phyloP scores from a whole-genome alignment of 169 alveolate genomes.

The Cryptosporidium baileyi region DNA sequence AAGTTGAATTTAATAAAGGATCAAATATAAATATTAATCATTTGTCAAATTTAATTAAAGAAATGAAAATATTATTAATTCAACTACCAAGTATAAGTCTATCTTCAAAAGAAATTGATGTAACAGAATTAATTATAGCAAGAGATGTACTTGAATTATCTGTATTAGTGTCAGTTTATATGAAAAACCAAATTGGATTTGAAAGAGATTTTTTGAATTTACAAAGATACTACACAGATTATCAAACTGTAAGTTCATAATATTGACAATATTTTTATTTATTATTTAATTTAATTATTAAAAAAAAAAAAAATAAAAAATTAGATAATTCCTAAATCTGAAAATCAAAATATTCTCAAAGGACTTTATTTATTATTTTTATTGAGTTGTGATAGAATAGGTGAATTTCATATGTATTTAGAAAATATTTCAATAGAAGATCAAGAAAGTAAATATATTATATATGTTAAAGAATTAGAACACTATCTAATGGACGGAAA shows the following conservation, averaged over 20 bases:
- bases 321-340: constrained; percentile 20
- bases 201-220: constrained; percentile 40
- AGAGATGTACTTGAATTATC: constrained; percentile 54
- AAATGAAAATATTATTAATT: constrained; percentile 13
- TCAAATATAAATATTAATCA: not conserved
- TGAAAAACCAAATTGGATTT: constrained; percentile 22
- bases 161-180: not conserved
- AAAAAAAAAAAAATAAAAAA: not conserved
- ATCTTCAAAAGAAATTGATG: constrained; percentile 34
- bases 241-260: not conserved
- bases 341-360: constrained; percentile 37
- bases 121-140: constrained; percentile 41
- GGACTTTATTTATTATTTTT: constrained; percentile 69
- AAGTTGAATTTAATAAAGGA: not conserved
- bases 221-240: constrained; percentile 21
- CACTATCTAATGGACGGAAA: constrained; percentile 72
- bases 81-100: constrained; percentile 21
- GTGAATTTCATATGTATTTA: constrained; percentile 69
- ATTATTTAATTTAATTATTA: not conserved
- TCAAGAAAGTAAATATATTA: constrained; percentile 33
- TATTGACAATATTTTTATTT: not conserved
- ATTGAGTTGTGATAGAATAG: constrained; percentile 69
- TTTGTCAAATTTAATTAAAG: not conserved
- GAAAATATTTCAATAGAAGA: constrained; percentile 63
- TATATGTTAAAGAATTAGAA: constrained; percentile 63